These are phyloP conservation scores for Pseudomonodictys pantanalensis DNA, from an alignment of 495 filamentous ascomycete genomes.

Conservation along the genomic window DNA sequence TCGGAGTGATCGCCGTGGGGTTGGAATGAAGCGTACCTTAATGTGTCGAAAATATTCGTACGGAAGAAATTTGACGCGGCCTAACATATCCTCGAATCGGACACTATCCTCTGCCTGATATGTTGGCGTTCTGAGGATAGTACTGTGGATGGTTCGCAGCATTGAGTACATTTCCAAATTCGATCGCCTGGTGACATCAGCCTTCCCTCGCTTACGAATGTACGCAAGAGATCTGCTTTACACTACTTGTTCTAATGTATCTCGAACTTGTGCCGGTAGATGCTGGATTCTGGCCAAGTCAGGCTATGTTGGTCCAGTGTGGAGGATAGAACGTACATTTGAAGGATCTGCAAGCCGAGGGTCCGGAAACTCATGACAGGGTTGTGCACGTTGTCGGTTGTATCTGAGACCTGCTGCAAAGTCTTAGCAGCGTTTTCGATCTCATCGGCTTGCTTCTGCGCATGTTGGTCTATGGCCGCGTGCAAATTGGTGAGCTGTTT, in stretches of 20 bases:
- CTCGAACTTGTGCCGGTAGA: background rate
- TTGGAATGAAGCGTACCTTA: background rate
- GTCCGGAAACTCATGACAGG: background rate
- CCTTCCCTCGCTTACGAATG: background rate
- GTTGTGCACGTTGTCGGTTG: background rate
- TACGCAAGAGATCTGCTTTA: background rate
- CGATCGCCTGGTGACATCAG: background rate
- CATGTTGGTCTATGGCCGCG: background rate
- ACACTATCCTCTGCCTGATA: background rate
- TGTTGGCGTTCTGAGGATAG: background rate
- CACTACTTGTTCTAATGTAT: background rate
- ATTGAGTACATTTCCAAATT: background rate
- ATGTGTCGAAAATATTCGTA: background rate
- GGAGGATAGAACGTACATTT: background rate
- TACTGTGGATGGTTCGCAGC: background rate
- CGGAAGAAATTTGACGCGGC: background rate
- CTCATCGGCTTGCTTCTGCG: background rate
- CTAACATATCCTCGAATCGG: background rate
- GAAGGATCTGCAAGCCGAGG: background rate
- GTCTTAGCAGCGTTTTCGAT: background rate
- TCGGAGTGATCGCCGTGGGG: background rate
- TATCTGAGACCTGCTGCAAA: background rate
- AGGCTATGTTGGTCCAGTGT: background rate
- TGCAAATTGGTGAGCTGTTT: background rate
- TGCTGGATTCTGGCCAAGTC: background rate